A percentile compares a stretch with the other conserved stretches of the same genome.
phyloP scores from a whole-genome alignment of 78 protist species.

The Dictyostelium firmibasis region DNA sequence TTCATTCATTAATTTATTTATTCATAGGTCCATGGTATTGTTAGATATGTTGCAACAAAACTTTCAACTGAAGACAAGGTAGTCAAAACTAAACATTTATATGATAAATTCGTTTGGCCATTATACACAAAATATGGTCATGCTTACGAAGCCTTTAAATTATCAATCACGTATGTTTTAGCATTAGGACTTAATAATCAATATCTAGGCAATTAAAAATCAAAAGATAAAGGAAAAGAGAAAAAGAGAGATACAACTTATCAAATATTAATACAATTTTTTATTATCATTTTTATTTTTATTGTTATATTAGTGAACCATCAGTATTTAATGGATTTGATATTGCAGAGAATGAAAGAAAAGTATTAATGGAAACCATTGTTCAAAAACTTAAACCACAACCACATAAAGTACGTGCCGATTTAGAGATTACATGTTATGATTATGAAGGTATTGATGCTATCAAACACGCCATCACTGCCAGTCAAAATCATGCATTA shows the following conservation, averaged over 20 bases:
- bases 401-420: conserved; percentile 83
- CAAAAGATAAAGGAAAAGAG: too few relatives aligned
- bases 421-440: conserved; percentile 91
- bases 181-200: background rate
- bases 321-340: conserved; percentile 73
- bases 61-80: conserved; percentile 24
- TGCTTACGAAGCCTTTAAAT: conserved; percentile 96
- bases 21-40: conserved; percentile 90
- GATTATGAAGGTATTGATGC: conserved; percentile 97
- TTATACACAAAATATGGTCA: conserved; percentile 89
- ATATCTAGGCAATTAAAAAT: too few relatives aligned
- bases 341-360: conserved; percentile 21
- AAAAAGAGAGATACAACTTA: background rate
- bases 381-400: conserved; percentile 92
- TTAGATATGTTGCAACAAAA: conserved; percentile 91
- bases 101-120: conserved; percentile 93
- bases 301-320: conserved; percentile 19
- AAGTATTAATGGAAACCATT: conserved; percentile 81
- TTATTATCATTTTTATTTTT: background rate
- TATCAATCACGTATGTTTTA: conserved; percentile 81
- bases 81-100: conserved; percentile 70
- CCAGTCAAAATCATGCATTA: conserved; percentile 81
- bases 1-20: background rate
- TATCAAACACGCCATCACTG: conserved; percentile 90
- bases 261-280: background rate